phyloP scores from a whole-genome alignment of 2,329 filamentous ascomycete genomes.

The Monosporascus ibericus region DNA sequence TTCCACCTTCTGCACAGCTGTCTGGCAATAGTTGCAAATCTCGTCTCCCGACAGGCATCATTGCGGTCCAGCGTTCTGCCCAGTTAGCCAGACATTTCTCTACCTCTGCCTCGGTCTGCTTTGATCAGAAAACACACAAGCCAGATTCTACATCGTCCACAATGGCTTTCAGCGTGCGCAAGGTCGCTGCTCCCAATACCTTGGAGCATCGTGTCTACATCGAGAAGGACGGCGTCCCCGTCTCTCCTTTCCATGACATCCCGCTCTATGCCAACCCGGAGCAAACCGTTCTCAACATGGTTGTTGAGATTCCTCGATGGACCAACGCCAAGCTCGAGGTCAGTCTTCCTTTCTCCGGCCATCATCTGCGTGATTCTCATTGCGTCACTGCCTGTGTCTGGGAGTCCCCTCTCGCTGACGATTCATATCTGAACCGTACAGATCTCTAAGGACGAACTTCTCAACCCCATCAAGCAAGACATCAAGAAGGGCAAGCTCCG shows the following conservation, averaged over 20 bases:
- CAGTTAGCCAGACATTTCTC: slow-evolving; percentile 52
- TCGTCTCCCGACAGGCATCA: slow-evolving; percentile 25
- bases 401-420: neutral
- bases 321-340: slow-evolving; percentile 99
- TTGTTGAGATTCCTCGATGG: slow-evolving; percentile 99
- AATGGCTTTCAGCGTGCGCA: slow-evolving; percentile 68
- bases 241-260: slow-evolving; percentile 98
- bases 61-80: slow-evolving; percentile 44
- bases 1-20: slow-evolving; percentile 6
- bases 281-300: slow-evolving; percentile 96
- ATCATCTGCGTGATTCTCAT: slow-evolving; percentile 2
- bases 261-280: slow-evolving; percentile 96
- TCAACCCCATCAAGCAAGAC: slow-evolving; percentile 99
- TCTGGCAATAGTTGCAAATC: slow-evolving; percentile 7
- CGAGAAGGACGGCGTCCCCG: slow-evolving; percentile 89
- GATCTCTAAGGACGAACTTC: slow-evolving; percentile 98
- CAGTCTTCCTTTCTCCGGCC: slow-evolving; percentile 29
- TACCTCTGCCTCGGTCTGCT: slow-evolving; percentile 25
- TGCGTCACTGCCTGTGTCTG: neutral
- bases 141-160: slow-evolving; percentile 24
- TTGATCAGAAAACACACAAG: slow-evolving; percentile 10
- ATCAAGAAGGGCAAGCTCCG: slow-evolving; percentile 99
- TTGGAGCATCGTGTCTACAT: slow-evolving; percentile 96
- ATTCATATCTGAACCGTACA: slow-evolving; percentile 29
- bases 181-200: slow-evolving; percentile 85